Conservation (phyloP, 2,329 filamentous ascomycete species). For the Calonectria naviculata region DNA sequence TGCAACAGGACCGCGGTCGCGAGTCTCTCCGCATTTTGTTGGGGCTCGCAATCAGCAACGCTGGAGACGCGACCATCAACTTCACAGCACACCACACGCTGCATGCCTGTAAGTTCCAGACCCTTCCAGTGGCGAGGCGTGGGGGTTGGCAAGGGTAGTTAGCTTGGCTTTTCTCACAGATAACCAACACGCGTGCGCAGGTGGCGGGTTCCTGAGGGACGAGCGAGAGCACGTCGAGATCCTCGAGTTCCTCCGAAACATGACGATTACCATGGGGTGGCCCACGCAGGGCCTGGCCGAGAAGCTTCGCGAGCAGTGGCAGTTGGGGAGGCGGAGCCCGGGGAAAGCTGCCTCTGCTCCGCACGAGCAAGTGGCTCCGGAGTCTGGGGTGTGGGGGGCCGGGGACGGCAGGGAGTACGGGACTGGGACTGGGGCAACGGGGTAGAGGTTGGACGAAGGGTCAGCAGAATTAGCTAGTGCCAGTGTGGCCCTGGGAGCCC, state of each 20-base stretch:
- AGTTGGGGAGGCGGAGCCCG: conserved; percentile 7
- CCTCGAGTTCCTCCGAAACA: conserved; percentile 24
- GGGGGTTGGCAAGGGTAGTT: no score
- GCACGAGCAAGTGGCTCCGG: conserved; percentile 14
- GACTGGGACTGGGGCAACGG: no score
- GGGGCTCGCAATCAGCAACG: conserved; percentile 41
- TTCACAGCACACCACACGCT: conserved; percentile 42
- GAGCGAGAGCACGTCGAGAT: conserved; percentile 23
- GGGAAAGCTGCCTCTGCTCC: conserved; percentile 23
- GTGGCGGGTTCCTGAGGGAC: conserved; percentile 26
- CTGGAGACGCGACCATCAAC: conserved; percentile 33
- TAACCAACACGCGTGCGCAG: neutral
- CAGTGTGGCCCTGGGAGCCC: neutral
- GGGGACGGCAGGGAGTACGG: neutral
- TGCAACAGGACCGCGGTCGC: conserved; percentile 31
- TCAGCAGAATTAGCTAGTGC: neutral
- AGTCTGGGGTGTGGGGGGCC: conserved; percentile 16
- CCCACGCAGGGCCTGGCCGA: conserved; percentile 23
- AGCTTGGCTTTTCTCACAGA: neutral
- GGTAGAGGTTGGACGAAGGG: neutral
- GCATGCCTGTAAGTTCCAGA: conserved; percentile 36
- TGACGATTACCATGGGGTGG: conserved; percentile 29
- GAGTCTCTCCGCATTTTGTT: conserved; percentile 37
- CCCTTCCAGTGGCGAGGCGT: neutral
- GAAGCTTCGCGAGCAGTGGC: conserved; percentile 27